Evolutionary conservation across 2,329 filamentous ascomycete genomes (phyloP).

Genomic region (Aspergillus puulaauensis): DNA sequence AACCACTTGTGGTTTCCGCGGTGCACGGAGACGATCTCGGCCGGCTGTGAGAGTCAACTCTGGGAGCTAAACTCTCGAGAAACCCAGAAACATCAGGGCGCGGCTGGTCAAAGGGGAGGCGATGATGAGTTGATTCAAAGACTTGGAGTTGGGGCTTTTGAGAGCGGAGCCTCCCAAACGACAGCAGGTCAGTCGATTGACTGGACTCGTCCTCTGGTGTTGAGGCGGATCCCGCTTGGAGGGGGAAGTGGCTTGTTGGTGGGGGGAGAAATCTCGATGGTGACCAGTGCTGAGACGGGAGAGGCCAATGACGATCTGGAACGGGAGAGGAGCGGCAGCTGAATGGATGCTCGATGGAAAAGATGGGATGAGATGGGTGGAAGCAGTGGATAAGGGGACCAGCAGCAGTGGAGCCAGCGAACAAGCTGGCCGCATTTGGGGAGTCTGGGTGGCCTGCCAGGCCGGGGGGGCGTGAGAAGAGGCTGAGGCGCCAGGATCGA

Average conservation of each 20-base stretch:
- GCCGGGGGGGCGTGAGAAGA: background rate
- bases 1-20: background rate
- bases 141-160: background rate
- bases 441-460: background rate
- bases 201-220: conserved; percentile 8
- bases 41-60: background rate
- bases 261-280: conserved; percentile 1
- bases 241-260: conserved; percentile 6
- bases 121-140: conserved; percentile 1
- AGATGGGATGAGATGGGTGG: background rate
- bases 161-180: conserved; percentile 21
- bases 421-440: conserved; percentile 11
- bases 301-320: conserved; percentile 3
- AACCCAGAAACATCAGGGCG: background rate
- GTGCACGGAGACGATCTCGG: background rate
- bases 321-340: background rate
- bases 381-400: conserved; percentile 13
- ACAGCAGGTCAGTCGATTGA: conserved; percentile 3
- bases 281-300: conserved; percentile 2
- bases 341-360: conserved; percentile 8
- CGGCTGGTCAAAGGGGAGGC: background rate
- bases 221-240: conserved; percentile 15
- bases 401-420: conserved; percentile 23
- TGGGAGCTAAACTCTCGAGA: background rate
- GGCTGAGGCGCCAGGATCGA: conserved; percentile 5